Percentiles rank a stretch among this genome's conserved stretches.
phyloP scores from a whole-genome alignment of 306 rosid genomes.

The Adenanthera pavonina region DNA sequence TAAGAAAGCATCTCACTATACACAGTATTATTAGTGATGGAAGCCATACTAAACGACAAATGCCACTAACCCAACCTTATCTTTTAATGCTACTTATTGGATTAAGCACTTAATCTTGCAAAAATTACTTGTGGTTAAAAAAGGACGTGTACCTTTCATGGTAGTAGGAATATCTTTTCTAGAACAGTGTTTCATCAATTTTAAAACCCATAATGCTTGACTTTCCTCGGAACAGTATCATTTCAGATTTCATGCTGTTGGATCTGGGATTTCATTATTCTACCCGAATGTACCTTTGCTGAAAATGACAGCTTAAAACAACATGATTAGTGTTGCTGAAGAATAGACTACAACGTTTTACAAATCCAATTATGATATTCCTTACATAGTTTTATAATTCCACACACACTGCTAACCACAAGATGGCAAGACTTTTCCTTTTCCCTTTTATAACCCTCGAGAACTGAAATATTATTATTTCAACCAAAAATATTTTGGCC shows the following conservation, averaged over 20 bases:
- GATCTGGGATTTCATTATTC: conserved; percentile 55
- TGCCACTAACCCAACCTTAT: conserved; percentile 60
- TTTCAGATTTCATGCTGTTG: conserved; percentile 43
- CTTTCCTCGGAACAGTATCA: conserved; percentile 52
- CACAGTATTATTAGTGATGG: conserved; percentile 29
- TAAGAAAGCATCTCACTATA: background rate
- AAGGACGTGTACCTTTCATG: conserved; percentile 46
- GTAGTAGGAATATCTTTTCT: conserved; percentile 59
- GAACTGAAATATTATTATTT: conserved; percentile 40
- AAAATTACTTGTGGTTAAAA: conserved; percentile 48
- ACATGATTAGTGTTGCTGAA: conserved; percentile 46
- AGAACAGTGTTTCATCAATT: conserved; percentile 41
- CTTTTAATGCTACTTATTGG: conserved; percentile 53
- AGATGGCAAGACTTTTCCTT: conserved; percentile 39
- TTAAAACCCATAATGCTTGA: conserved; percentile 46
- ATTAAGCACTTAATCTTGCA: conserved; percentile 52
- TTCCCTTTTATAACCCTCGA: conserved; percentile 30
- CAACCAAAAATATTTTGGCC: conserved; percentile 13
- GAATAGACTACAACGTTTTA: conserved; percentile 37
- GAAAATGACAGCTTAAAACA: conserved; percentile 49
- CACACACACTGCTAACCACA: conserved; percentile 38
- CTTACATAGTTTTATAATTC: conserved; percentile 38
- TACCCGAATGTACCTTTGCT: conserved; percentile 43
- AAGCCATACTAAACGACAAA: conserved; percentile 45
- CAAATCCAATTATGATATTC: conserved; percentile 47